Base-by-base conservation (phyloP, 345 rosid genomes). In the Salix arbutifolia region DNA sequence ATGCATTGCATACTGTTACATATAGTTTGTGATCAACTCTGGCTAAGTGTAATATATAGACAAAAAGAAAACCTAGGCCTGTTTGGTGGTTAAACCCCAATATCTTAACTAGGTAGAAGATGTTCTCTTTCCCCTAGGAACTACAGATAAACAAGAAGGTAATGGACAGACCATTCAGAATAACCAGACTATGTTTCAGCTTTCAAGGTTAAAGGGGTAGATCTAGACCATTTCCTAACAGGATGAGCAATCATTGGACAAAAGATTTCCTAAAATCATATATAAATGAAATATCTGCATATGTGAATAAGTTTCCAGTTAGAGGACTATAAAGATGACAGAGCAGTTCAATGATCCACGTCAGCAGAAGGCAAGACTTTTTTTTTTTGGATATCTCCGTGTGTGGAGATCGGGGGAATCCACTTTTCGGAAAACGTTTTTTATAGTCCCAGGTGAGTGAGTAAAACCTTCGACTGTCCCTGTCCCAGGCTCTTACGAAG, bases 31-130 rank as follows among this genome's bases (percentile, higher is more conserved):
- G 61, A 74, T 69, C 38, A 74, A 56, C 33, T 38, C 73, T 77
- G 53, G 18, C 9, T 46, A 26, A 38, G 26, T 61, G 37, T 6
- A 11, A 82, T 74, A 80, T 73, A 71, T 76, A 76, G 78, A 38
- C 76, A 66, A 21, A 52, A 19, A 58, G 4, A 58, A 56, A 58
- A 9, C 12, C 26, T 56, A n/a, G 26, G 50, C 31, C 48, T 26
- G 71, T 61, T 40, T 23, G 53, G 77, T 50, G 50, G n/a, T 67
- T 61, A 72, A 44, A n/a, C 52, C 19, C 42, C 46, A 38, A 50
- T 31, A 69, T 28, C 33, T n/a, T 70, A 65, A 79, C 61, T 28
- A 66, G 66, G 65, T 18, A 69, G 18, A 72, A 46, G 25, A 18
- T 42, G 64, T 50, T 66, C 4, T 62, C 30, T 33, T 18, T 70